Base-by-base conservation (phyloP, 1,284 basidiomycete species). In the Boletus holoroseus region DNA sequence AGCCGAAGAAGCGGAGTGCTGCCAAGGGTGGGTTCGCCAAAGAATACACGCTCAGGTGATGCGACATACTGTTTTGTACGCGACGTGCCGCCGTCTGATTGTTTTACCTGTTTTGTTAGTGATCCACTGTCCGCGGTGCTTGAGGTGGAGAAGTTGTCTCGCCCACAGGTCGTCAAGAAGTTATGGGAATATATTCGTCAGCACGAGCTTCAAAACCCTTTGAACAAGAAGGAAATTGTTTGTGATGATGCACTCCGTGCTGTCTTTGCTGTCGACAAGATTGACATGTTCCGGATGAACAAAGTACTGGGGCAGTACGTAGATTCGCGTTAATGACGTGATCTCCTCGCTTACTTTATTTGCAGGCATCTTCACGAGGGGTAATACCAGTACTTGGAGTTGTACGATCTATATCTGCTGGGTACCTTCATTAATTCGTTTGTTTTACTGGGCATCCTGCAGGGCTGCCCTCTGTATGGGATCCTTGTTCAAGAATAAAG, bases 201-300 rank as follows among this genome's bases (percentile, higher is more conserved):
- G 9, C 78, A 89, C 56, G 73, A 82, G 30, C 72, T 93, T 41
- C 91, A 94, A 70, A 90, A 93, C 63, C 89, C 91, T 3, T 65
- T 64, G 7, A 88, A 93, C 69, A 85, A 76, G 69, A 79, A 80
- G 54, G 86, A 91, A 68, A 93, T 94, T 52, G 58, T 93, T 2
- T 93, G 90, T 62, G 90, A 94, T 67, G 72, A 75, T 27, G 74
- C 71, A 35, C 68, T 93, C 59, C 77, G 76, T 52, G 78, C 79
- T 9, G 75, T 93, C 31, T 92, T 93, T 68, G 79, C 78, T 53
- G 77, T 79, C 16, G 83, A 89, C 58, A 85, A 82, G 63, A 83
- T 93, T 47, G 81, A 88, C 67, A 91, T 91, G 88, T 91, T 91
- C 72, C 80, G 75, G 60, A 91, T 91, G 88, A 91, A 91, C 73